Evolutionary conservation across 345 rosid species (phyloP), one percentile per base, ranked within the genome.

Genomic region (Geranium brycei): DNA sequence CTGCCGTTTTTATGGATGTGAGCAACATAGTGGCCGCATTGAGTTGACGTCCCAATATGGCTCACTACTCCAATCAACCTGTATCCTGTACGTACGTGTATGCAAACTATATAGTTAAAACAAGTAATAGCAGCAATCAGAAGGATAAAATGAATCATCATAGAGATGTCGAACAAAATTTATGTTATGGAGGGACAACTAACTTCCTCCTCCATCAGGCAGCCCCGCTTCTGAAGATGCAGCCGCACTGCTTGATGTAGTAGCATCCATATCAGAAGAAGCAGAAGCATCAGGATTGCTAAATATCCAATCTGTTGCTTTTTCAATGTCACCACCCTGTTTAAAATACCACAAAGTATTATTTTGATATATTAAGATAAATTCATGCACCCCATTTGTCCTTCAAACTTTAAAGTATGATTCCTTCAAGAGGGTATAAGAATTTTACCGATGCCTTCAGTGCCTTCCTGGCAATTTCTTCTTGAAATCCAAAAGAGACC

Each of bases 231-330:
- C 79, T 51, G 74, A 76, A 30, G 80, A 62, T 13, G 72, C 51
- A 64, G 82, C 70, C 10, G 68, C 62, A 59, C 79, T 59, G 76
- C 79, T 77, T 11, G 92, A 81, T 62, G 91, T 75, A 58, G 80
- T 66, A 61, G 87, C 81, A 75, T 88, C 87, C 91, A 80, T 87
- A 68, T 87, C 88, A 10, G 95, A 76, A 51, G 82, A 68, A 70
- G 66, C 75, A 68, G 86, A 77, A 71, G 91, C 84, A 77, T 78
- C 84, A 47, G 95, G 97, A 76, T 82, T 95, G 79, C 74, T 88
- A 76, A 95, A 95, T 83, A 95, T 88, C 99, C 99, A 95, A 70
- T 95, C 99, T 62, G 99, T 88, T 58, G 99, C 99, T 73, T 80
- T 91, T 79, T 81, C 99, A 63, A 95, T 80, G 67, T 95, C 96